Evolutionary conservation across 2,329 filamentous ascomycete genomes (phyloP).

Genomic region (Alternaria gaisen): DNA sequence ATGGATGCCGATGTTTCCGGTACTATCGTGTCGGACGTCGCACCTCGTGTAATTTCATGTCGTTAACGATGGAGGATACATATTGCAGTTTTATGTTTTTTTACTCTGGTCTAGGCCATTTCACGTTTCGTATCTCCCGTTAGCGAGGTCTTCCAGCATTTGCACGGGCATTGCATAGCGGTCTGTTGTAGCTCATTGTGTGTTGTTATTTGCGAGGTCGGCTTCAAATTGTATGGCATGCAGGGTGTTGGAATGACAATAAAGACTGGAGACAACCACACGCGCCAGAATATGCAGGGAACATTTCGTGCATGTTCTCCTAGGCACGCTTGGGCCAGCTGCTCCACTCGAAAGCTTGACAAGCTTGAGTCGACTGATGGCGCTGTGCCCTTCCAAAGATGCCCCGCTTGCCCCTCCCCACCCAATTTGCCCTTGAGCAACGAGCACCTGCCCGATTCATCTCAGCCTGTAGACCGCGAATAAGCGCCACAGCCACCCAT

Average conservation of each 20-base stretch:
- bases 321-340: constrained; percentile 2
- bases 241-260: background rate
- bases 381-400: constrained; percentile 14
- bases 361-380: constrained; percentile 14
- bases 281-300: constrained; percentile 3
- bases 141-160: constrained; percentile 20
- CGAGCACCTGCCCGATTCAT: constrained; percentile 45
- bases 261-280: background rate
- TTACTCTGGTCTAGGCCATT: background rate
- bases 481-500: constrained; percentile 35
- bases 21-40: background rate
- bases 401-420: constrained; percentile 35
- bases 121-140: background rate
- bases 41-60: background rate
- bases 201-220: background rate
- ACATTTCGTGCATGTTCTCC: constrained; percentile 5
- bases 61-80: constrained; percentile 1
- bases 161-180: constrained; percentile 32
- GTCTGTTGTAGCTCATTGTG: constrained; percentile 7
- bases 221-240: background rate
- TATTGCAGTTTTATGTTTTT: background rate
- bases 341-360: constrained; percentile 11
- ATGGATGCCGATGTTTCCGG: constrained; percentile 2
- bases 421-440: constrained; percentile 15
- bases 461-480: constrained; percentile 36